Conservation (phyloP, 108 stramenopile genomes). For the Chaetoceros tenuissimus region DNA sequence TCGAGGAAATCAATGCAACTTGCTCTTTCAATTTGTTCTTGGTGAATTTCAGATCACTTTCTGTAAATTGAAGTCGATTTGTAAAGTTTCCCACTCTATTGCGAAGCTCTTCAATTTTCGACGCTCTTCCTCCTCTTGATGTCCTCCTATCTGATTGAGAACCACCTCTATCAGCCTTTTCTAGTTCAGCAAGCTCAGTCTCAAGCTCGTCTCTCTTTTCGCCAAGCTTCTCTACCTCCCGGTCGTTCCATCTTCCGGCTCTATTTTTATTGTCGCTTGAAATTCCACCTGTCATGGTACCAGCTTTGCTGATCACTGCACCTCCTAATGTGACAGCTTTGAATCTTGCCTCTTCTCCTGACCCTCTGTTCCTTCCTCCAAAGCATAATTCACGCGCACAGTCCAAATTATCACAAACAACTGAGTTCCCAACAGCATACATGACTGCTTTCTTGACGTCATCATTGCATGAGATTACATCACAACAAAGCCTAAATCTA, state of each 20-base stretch:
- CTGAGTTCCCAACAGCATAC: slow-evolving; percentile 92
- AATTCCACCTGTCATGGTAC: slow-evolving; percentile 97
- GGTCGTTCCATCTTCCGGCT: slow-evolving; percentile 72
- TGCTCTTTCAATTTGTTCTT: slow-evolving; percentile 69
- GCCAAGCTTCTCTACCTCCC: slow-evolving; percentile 54
- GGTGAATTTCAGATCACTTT: slow-evolving; percentile 69
- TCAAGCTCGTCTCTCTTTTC: slow-evolving; percentile 67
- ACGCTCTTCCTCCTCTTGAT: slow-evolving; percentile 15
- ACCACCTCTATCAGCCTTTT: slow-evolving; percentile 33
- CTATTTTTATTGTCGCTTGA: slow-evolving; percentile 55
- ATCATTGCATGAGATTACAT: slow-evolving; percentile 84
- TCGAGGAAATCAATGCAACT: slow-evolving; percentile 38
- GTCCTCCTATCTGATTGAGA: slow-evolving; percentile 12
- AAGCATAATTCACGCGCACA: slow-evolving; percentile 87
- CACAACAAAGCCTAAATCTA: slow-evolving; percentile 75
- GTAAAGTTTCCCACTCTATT: slow-evolving; percentile 57
- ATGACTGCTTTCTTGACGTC: slow-evolving; percentile 76
- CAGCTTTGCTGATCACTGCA: slow-evolving; percentile 92
- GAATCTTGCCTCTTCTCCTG: slow-evolving; percentile 39
- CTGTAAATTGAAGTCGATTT: slow-evolving; percentile 64
- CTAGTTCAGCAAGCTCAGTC: slow-evolving; percentile 53
- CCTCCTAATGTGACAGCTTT: slow-evolving; percentile 95
- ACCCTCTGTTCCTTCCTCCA: slow-evolving; percentile 13
- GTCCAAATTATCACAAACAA: slow-evolving; percentile 91
- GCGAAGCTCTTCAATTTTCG: slow-evolving; percentile 62